These are phyloP conservation scores for Conidiobolus incongruus DNA, from an alignment of 371 early-diverging fungal species.

Conservation along the genomic window DNA sequence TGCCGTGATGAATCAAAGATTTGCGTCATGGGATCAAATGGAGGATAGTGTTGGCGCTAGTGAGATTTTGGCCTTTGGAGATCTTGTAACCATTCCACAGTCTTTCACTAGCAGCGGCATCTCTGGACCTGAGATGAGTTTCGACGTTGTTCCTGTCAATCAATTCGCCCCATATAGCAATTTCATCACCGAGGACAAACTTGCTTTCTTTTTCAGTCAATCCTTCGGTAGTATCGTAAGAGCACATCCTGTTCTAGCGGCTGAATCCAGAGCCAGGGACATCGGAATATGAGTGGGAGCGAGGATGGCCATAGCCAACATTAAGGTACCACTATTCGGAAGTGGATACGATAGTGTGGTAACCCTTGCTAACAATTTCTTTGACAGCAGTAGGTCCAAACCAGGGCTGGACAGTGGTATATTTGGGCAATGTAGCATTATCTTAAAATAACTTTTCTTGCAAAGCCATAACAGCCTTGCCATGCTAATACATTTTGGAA, in stretches of 20 bases:
- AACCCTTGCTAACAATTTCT: slow-evolving; percentile 20
- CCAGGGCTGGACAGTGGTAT: slow-evolving; percentile 20
- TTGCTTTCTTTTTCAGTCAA: slow-evolving; percentile 13
- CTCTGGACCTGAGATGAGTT: slow-evolving; percentile 40
- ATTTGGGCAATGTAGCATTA: slow-evolving; percentile 6
- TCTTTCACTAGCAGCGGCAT: slow-evolving; percentile 41
- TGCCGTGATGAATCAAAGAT: too few species aligned
- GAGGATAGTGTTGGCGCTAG: too few species aligned
- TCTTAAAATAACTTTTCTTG: slow-evolving; percentile 25
- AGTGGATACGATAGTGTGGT: slow-evolving; percentile 23
- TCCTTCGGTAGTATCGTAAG: slow-evolving; percentile 19
- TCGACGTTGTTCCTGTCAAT: slow-evolving; percentile 33
- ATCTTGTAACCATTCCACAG: slow-evolving; percentile 47
- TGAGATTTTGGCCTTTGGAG: too few species aligned
- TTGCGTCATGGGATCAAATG: too few species aligned
- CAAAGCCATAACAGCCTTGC: slow-evolving; percentile 25
- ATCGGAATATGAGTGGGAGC: slow-evolving; percentile 54
- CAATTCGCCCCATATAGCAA: slow-evolving; percentile 55
- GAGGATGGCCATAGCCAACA: slow-evolving; percentile 23
- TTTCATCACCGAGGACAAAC: slow-evolving; percentile 27
- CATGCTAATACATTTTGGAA: not conserved
- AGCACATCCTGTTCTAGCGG: slow-evolving; percentile 49
- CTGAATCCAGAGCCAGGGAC: too few species aligned
- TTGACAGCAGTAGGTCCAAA: slow-evolving; percentile 15
- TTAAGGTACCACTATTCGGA: slow-evolving; percentile 40